A percentile compares a stretch with the other conserved stretches of the same genome.
Evolutionary conservation across 352 stramenopile species (phyloP).

Genomic region (Phytophthora pseudosyringae): DNA sequence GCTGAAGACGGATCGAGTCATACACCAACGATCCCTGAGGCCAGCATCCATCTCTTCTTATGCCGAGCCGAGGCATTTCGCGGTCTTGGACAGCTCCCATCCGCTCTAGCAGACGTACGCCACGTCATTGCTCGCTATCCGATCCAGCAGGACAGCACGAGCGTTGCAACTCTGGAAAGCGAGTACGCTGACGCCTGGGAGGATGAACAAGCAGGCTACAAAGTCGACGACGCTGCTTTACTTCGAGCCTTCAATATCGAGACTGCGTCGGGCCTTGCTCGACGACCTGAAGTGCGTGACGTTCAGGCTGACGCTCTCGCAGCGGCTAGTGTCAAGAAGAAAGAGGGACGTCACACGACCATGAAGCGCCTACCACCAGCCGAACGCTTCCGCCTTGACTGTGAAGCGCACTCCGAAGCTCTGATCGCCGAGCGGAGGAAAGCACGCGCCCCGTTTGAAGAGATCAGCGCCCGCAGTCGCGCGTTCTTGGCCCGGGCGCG

Average conservation of each 20-base stretch:
- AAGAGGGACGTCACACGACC: not conserved
- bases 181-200: conserved; percentile 43
- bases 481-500: conserved; percentile 42
- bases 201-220: conserved; percentile 47
- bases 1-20: conserved; percentile 7
- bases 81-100: conserved; percentile 51
- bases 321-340: conserved; percentile 31
- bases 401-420: conserved; percentile 13
- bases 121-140: conserved; percentile 41
- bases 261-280: conserved; percentile 38
- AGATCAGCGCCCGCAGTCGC: conserved; percentile 20
- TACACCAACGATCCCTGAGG: conserved; percentile 19
- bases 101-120: conserved; percentile 49
- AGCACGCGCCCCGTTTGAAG: conserved; percentile 24
- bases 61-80: conserved; percentile 54
- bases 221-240: conserved; percentile 53
- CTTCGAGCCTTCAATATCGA: conserved; percentile 62
- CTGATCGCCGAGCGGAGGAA: conserved; percentile 11
- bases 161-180: not conserved
- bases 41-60: conserved; percentile 47
- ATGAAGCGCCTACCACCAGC: conserved; percentile 33
- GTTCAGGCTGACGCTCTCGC: conserved; percentile 32
- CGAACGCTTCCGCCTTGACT: conserved; percentile 43
- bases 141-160: conserved; percentile 16
- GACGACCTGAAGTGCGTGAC: conserved; percentile 54